Base-by-base conservation (phyloP, 2,329 filamentous ascomycete species). In the Blumeria graminis region DNA sequence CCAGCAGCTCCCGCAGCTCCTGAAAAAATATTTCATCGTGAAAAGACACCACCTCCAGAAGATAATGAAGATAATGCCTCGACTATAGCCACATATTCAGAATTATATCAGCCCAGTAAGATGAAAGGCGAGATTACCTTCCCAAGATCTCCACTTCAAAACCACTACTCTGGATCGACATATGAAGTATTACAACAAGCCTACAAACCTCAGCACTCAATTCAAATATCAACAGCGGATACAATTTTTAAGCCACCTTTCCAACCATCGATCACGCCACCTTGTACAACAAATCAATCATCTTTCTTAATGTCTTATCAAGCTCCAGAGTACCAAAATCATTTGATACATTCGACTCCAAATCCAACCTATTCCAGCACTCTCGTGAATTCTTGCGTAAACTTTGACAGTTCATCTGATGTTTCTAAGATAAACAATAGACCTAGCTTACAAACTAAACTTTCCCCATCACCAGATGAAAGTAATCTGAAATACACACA, bases 41-140 rank as follows among this genome's bases (percentile, higher is more conserved):
- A 89, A 67, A 88, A 88, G 73, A 90, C 85, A 0, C 85, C 84
- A 1, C 77, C 85, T 3, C 82, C 82, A 3, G 76, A 81, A 36
- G 84, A 88, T 62, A 78, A 73, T 41, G 76, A 73, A 11, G 69
- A 72, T 2, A 76, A 80, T 61, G 78, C 78, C 3, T 68, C 82
- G 22, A 73, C 74, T 4, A 75, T 76, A 54, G 77, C 76, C 11
- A 71, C 81, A 1, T 73, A 71, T 28, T 71, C 76, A 53, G 78
- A 82, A n/a, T 48, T 22, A 7, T n/a, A 22, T 48, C 14, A 41
- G 11, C 38, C 38, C 6, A 13, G 11, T 13, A 11, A 6, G 11
- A 16, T 11, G 11, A 11, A 41, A 41, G 38, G 38, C n/a, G 38
- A 41, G 6, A 13, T 59, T 18, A 60, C 60, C 28, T 33, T 32